These are phyloP conservation scores for Senecio squalidus DNA, from an alignment of 140 eudicot species.

Conservation along the genomic window DNA sequence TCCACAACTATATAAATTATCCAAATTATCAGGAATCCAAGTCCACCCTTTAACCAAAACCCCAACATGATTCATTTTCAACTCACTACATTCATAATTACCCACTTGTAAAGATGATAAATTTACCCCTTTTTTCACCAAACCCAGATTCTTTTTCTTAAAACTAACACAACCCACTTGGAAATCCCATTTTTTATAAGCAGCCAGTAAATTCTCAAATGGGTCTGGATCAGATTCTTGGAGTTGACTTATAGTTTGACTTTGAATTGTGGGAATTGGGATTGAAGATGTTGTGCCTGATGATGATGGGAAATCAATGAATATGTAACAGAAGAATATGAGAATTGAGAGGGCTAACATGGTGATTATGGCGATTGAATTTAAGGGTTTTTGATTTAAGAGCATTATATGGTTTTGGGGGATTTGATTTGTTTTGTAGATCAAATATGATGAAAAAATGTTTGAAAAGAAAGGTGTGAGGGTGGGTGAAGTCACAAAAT, in stretches of 20 bases:
- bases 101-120: conserved; percentile 49
- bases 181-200: conserved; percentile 73
- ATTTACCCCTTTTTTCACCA: conserved; percentile 30
- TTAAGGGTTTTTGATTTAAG: conserved; percentile 56
- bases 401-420: conserved; percentile 33
- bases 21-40: conserved; percentile 99
- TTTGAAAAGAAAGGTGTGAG: neutral
- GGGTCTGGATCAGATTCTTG: conserved; percentile 33
- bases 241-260: conserved; percentile 15
- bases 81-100: conserved; percentile 42
- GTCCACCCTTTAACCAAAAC: conserved; percentile 98
- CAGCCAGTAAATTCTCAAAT: conserved; percentile 54
- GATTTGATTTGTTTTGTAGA: conserved; percentile 8
- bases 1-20: conserved; percentile 79
- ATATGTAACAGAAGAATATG: conserved; percentile 52
- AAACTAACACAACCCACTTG: conserved; percentile 76
- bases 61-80: conserved; percentile 82
- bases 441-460: neutral
- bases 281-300: conserved; percentile 44
- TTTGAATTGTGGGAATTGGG: conserved; percentile 20
- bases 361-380: conserved; percentile 43
- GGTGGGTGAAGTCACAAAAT: neutral
- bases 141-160: conserved; percentile 37
- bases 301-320: conserved; percentile 56
- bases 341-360: conserved; percentile 57